These are phyloP conservation scores for Penicillium sp. DNA, from an alignment of 2,329 filamentous ascomycete species.

Conservation along the genomic window DNA sequence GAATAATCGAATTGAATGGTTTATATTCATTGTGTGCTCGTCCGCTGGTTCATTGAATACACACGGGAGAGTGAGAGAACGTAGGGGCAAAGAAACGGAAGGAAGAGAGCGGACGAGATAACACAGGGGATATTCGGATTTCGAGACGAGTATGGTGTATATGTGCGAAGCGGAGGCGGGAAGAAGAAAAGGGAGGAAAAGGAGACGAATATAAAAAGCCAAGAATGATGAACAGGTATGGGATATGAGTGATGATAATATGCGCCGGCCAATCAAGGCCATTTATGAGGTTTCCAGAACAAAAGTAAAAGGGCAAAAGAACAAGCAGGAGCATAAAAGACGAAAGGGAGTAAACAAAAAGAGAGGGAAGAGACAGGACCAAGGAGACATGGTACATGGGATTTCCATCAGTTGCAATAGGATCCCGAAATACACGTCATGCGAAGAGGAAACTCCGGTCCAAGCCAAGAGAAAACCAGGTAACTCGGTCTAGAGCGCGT, in stretches of 20 bases:
- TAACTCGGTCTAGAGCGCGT: conserved; percentile 9
- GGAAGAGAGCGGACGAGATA: conserved; percentile 21
- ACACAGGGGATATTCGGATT: conserved; percentile 12
- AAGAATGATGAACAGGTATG: conserved; percentile 9
- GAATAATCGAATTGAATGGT: conserved; percentile 6
- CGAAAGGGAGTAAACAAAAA: conserved; percentile 7
- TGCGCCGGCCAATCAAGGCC: conserved; percentile 27
- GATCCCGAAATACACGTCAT: conserved; percentile 25
- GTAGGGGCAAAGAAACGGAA: conserved; percentile 9
- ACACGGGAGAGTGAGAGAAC: conserved; percentile 18
- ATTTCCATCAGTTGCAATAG: conserved; percentile 16
- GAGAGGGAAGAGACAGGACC: conserved; percentile 14
- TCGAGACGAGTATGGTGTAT: conserved; percentile 25
- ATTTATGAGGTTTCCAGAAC: conserved; percentile 29
- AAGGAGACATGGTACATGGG: conserved; percentile 34
- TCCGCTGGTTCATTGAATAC: conserved; percentile 24
- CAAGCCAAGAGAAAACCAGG: conserved; percentile 2
- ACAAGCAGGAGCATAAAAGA: not conserved
- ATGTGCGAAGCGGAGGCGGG: conserved; percentile 21
- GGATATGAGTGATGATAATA: conserved; percentile 25
- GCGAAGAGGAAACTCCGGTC: conserved; percentile 16
- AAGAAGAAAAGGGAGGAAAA: conserved; percentile 6
- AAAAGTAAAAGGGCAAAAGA: conserved; percentile 1
- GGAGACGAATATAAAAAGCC: conserved; percentile 10
- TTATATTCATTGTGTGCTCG: conserved; percentile 30